These are phyloP conservation scores for Mucor indicus DNA, from an alignment of 371 early-diverging fungal species.

Conservation along the genomic window DNA sequence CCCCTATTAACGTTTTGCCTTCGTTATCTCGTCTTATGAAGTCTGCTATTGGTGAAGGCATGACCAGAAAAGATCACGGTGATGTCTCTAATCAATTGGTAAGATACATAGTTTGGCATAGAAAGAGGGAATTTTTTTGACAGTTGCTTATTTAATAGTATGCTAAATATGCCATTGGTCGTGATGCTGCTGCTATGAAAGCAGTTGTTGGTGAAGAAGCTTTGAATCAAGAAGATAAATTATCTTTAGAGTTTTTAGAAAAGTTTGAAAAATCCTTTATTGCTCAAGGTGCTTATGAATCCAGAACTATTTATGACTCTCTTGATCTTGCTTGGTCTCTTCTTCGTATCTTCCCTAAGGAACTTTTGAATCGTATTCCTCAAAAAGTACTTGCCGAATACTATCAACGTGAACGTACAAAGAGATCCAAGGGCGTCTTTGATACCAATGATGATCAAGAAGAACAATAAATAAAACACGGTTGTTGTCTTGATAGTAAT, in stretches of 20 bases:
- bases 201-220: conserved; percentile 99
- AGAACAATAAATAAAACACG: background rate
- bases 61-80: conserved; percentile 99
- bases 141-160: conserved; percentile 71
- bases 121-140: too few species aligned
- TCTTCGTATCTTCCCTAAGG: conserved; percentile 99
- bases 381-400: conserved; percentile 94
- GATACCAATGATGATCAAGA: conserved; percentile 47
- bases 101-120: conserved; percentile 21
- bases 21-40: conserved; percentile 99
- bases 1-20: conserved; percentile 99
- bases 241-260: conserved; percentile 98
- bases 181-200: conserved; percentile 99
- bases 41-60: conserved; percentile 99
- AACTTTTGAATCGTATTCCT: conserved; percentile 99
- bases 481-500: background rate
- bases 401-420: conserved; percentile 85
- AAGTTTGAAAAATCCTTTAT: conserved; percentile 99
- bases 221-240: conserved; percentile 97
- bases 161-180: conserved; percentile 99
- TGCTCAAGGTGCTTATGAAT: conserved; percentile 92
- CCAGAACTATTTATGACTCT: conserved; percentile 96
- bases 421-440: conserved; percentile 49
- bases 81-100: conserved; percentile 99
- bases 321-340: conserved; percentile 99